Base-by-base conservation (phyloP, 2,329 filamentous ascomycete genomes). In the Tetracladium maxilliforme region DNA sequence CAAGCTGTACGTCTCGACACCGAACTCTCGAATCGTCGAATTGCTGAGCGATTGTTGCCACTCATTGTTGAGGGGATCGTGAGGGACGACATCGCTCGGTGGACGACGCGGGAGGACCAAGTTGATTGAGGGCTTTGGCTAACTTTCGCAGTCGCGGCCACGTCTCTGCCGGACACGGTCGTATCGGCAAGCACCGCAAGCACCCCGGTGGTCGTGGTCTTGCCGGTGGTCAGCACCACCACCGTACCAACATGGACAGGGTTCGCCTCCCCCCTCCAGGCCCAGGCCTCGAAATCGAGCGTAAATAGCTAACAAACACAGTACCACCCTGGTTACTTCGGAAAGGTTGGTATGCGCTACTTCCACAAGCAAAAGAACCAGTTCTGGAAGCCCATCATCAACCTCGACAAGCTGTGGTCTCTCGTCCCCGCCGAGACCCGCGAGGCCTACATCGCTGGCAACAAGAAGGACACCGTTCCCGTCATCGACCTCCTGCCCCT, bases 151-250 rank as follows among this genome's bases (percentile, higher is more conserved):
- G 78, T 70, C 84, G 87, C 70, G 87, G 87, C 62, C 83, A 98
- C 68, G 90, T 98, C 57, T 92, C 81, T 54, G 83, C 84, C 71
- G 90, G 90, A 71, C 76, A 95, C 63, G 87, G 90, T 70, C 87
- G 87, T 74, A 62, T 95, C 56, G 90, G 90, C 60, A 95, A 95
- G 80, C 86, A 94, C 79, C 71, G 90, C 56, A 95, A 98, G 77
- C 71, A 77, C 46, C 72, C 70, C 44, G 71, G 71, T 74, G 71
- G 71, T 70, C 67, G 81, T 81, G 71, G 71, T 76, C 67, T 78
- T 64, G 90, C 90, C 58, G 87, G 90, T 92, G 87, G 86, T 73
- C 83, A 94, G 68, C 90, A 98, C 70, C 90, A 98, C 68, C 83
- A 92, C 75, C 64, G 82, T 44, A 92, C 82, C 52, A 92, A 92